Conservation (phyloP, 2,329 filamentous ascomycete species). For the Colletotrichum spaethianum region DNA sequence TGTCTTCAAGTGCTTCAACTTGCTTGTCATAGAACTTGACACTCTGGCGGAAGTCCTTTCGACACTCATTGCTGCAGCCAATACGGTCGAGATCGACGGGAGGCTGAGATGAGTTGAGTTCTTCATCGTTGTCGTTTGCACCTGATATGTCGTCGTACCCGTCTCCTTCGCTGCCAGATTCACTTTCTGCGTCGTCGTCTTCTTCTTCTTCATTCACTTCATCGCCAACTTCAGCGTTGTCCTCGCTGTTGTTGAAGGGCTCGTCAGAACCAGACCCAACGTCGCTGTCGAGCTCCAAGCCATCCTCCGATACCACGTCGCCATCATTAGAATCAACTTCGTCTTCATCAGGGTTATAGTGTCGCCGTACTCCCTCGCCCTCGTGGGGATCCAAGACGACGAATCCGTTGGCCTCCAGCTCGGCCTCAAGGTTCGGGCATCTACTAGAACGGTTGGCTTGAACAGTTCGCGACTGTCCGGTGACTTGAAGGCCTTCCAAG, state of each 20-base stretch:
- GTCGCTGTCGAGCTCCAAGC: background rate
- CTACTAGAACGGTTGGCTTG: background rate
- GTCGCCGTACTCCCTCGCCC: background rate
- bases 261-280: background rate
- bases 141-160: background rate
- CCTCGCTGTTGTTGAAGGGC: background rate
- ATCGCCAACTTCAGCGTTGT: background rate
- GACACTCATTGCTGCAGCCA: conserved; percentile 20
- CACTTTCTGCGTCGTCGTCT: background rate
- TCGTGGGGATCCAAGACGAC: background rate
- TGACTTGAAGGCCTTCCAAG: background rate
- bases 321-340: conserved; percentile 36
- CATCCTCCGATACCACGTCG: background rate
- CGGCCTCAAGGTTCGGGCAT: too few species aligned
- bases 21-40: background rate
- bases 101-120: background rate
- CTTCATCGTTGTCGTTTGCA: background rate
- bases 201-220: background rate
- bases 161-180: background rate
- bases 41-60: background rate
- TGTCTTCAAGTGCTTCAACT: background rate
- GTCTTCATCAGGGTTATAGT: conserved; percentile 31
- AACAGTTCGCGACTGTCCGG: background rate
- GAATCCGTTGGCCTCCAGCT: background rate
- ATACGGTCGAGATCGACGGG: conserved; percentile 1